Evolutionary conservation across 2,329 filamentous ascomycete genomes (phyloP).

Genomic region (Pseudogymnoascus sp.): DNA sequence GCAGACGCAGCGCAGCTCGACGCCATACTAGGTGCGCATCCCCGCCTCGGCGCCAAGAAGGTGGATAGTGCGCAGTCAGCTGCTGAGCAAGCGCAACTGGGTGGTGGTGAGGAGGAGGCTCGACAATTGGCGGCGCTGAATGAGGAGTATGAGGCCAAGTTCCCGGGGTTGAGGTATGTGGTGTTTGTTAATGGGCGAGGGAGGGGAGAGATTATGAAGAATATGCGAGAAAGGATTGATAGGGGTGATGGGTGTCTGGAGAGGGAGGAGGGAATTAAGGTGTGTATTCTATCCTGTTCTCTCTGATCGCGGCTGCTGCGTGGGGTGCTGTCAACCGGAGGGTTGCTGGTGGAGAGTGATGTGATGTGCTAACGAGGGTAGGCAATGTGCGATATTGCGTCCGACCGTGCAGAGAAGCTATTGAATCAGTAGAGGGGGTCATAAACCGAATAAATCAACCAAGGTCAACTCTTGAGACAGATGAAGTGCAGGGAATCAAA

Average conservation of each 20-base stretch:
- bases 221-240: conserved; percentile 69
- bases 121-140: conserved; percentile 57
- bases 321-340: neutral
- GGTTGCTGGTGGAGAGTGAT: neutral
- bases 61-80: conserved; percentile 73
- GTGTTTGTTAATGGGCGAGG: conserved; percentile 83
- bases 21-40: conserved; percentile 70
- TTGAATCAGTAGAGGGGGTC: neutral
- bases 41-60: conserved; percentile 71
- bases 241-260: conserved; percentile 58
- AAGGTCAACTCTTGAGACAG: neutral
- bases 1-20: conserved; percentile 52
- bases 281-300: conserved; percentile 28
- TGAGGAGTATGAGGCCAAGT: conserved; percentile 66
- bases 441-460: neutral
- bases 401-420: conserved; percentile 65
- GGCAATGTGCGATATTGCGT: conserved; percentile 90
- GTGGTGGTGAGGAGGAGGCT: conserved; percentile 49
- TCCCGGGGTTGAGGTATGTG: conserved; percentile 79
- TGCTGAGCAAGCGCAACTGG: conserved; percentile 73
- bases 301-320: conserved; percentile 12
- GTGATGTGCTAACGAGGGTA: conserved; percentile 15
- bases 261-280: conserved; percentile 65
- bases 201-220: conserved; percentile 65
- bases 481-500: neutral